These are phyloP conservation scores for Trichothecium sympodiale DNA, from an alignment of 2,329 filamentous ascomycete species.

Conservation along the genomic window DNA sequence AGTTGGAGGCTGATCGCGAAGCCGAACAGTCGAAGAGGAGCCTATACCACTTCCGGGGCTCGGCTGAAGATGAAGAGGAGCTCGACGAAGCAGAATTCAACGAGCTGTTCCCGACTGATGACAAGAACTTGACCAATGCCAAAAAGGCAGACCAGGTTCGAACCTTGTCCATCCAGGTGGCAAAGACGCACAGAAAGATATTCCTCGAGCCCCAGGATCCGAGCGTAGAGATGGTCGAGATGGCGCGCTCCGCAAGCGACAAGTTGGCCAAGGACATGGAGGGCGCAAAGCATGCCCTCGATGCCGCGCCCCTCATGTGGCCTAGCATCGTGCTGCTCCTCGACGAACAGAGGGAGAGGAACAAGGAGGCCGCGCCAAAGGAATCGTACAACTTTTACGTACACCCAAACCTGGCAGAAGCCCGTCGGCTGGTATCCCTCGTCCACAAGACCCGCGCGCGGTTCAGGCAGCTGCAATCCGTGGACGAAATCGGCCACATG, in stretches of 20 bases:
- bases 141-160: slow-evolving; percentile 32
- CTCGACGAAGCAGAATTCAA: slow-evolving; percentile 64
- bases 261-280: slow-evolving; percentile 18
- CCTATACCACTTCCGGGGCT: slow-evolving; percentile 75
- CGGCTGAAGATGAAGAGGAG: slow-evolving; percentile 64
- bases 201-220: slow-evolving; percentile 23
- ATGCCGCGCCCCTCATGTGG: slow-evolving; percentile 44
- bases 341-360: slow-evolving; percentile 45
- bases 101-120: slow-evolving; percentile 61
- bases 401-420: slow-evolving; percentile 66
- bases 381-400: slow-evolving; percentile 77
- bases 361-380: slow-evolving; percentile 24
- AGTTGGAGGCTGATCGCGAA: slow-evolving; percentile 65
- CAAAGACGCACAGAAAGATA: slow-evolving; percentile 46
- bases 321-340: slow-evolving; percentile 56
- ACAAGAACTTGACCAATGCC: slow-evolving; percentile 25
- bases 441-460: slow-evolving; percentile 57
- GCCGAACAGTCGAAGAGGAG: slow-evolving; percentile 63
- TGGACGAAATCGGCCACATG: slow-evolving; percentile 60
- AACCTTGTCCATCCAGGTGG: slow-evolving; percentile 48
- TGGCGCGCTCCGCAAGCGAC: slow-evolving; percentile 32
- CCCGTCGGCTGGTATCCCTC: slow-evolving; percentile 59
- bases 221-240: slow-evolving; percentile 26
- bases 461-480: slow-evolving; percentile 59
- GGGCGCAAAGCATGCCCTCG: slow-evolving; percentile 1